Evolutionary conservation across 129 eudicot genomes (phyloP), one percentile per base, ranked within the genome.

Genomic region (Scalesia atractyloides): DNA sequence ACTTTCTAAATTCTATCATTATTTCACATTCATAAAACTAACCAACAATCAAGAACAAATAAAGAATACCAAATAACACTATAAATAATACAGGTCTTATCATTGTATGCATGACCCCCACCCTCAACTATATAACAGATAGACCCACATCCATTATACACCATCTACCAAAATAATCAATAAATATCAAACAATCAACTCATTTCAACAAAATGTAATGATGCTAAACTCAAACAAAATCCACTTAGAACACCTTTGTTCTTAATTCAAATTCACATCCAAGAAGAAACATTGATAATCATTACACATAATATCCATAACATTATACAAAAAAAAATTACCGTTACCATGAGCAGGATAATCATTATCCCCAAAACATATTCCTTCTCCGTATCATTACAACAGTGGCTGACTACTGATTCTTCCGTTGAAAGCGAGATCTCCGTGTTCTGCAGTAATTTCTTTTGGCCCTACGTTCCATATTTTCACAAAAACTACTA

Each of bases 381-480:
- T n/a, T 83, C 83, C 53, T 68, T 80, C 14, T 85, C 91, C 1
- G 82, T 67, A 54, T 85, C 87, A 64, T 75, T 80, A 16, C 26
- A 22, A 22, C 69, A 81, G 11, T 49, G 70, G 68, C 73, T 58
- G 33, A 85, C 79, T 16, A 73, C 60, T 12, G 82, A 83, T 75
- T 83, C 95, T 54, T 85, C 91, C 8, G 84, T 89, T 39, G 92
- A 78, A 74, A 74, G 86, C 30, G 86, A 82, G 73, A 72, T 73
- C 81, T 79, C 87, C 33, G 83, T 86, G 81, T 85, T 85, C 86
- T 5, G 83, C 87, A 76, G 84, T 79, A 59, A 84, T 81, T 69
- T 73, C 82, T 79, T 76, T 77, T 86, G 82, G 80, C 78, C 92
- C 97, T 88, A 84, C 92, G 84, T 64, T 56, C 19, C 24, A 75